phyloP scores from a whole-genome alignment of 352 stramenopile genomes.

The Phytophthora foliorum region DNA sequence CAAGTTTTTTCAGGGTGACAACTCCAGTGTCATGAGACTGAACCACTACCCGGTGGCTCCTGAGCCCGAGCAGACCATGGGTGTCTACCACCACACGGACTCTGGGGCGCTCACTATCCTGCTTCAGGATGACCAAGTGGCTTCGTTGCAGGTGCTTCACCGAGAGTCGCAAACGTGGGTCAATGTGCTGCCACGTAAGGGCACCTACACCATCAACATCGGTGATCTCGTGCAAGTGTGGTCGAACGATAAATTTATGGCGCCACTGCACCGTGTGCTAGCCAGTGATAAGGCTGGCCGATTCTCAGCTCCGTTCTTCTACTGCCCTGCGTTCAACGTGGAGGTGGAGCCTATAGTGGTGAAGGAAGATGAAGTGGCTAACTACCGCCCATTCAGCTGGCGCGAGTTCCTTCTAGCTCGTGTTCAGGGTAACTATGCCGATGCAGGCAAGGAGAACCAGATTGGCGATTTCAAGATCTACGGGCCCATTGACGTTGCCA shows the following conservation, averaged over 20 bases:
- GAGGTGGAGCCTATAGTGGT: slow-evolving; percentile 67
- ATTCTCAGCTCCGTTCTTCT: slow-evolving; percentile 70
- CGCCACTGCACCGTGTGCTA: slow-evolving; percentile 64
- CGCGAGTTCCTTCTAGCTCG: slow-evolving; percentile 87
- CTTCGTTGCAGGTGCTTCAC: slow-evolving; percentile 59
- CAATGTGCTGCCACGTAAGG: too few species aligned
- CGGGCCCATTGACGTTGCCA: slow-evolving; percentile 21
- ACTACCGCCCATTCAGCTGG: slow-evolving; percentile 86
- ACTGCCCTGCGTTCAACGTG: slow-evolving; percentile 66
- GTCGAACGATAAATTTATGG: slow-evolving; percentile 63
- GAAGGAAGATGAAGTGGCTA: slow-evolving; percentile 32
- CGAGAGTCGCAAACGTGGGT: slow-evolving; percentile 31
- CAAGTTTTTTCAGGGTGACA: slow-evolving; percentile 62
- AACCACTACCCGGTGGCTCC: slow-evolving; percentile 92
- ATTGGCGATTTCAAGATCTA: slow-evolving; percentile 79
- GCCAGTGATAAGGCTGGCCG: slow-evolving; percentile 35
- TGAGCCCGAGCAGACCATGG: slow-evolving; percentile 40
- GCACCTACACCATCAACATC: slow-evolving; percentile 62
- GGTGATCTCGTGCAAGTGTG: slow-evolving; percentile 71
- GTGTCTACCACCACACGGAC: slow-evolving; percentile 40
- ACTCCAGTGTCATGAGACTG: slow-evolving; percentile 92
- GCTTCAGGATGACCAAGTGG: slow-evolving; percentile 66
- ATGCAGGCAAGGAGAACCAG: slow-evolving; percentile 94
- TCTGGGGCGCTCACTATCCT: slow-evolving; percentile 50
- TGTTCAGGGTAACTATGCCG: slow-evolving; percentile 92